A percentile compares a stretch with the other conserved stretches of the same genome.
phyloP scores from a whole-genome alignment of 768 basidiomycete species.

The Infundibulicybe gibba region DNA sequence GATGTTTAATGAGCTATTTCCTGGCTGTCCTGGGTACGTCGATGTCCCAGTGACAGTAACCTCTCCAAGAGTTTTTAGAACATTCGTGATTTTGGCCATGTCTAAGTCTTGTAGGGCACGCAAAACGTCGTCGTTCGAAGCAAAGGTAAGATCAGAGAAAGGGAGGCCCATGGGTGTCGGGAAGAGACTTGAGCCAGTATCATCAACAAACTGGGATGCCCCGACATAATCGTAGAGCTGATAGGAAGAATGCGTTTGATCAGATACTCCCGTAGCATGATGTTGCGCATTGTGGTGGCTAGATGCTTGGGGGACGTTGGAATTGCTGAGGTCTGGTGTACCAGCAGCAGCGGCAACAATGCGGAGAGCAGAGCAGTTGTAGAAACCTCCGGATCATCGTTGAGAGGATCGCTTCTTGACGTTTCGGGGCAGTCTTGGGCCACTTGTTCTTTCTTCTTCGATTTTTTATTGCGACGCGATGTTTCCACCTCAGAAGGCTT shows the following conservation, averaged over 20 bases:
- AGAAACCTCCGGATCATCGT: constrained; percentile 40
- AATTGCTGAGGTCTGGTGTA: constrained; percentile 25
- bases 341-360: constrained; percentile 65
- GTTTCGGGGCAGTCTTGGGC: too few relatives aligned
- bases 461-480: constrained; percentile 21
- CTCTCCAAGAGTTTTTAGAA: constrained; percentile 62
- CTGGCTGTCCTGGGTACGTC: constrained; percentile 16
- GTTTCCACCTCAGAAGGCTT: too few relatives aligned
- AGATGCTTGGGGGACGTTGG: constrained; percentile 12
- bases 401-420: constrained; percentile 8
- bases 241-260: constrained; percentile 25
- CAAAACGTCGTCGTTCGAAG: constrained; percentile 71
- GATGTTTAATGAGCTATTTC: constrained; percentile 13
- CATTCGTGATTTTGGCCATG: constrained; percentile 63
- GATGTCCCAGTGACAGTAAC: constrained; percentile 41
- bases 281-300: constrained; percentile 10
- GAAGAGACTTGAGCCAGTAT: constrained; percentile 14
- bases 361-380: constrained; percentile 61
- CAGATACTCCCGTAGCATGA: neutral
- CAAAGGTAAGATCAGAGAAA: constrained; percentile 36
- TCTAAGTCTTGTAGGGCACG: constrained; percentile 73
- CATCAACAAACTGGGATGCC: constrained; percentile 13
- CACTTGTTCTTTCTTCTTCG: constrained; percentile 27
- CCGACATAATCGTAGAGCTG: constrained; percentile 26
- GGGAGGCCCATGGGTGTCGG: constrained; percentile 18